Base-by-base conservation (phyloP, 257 asterid genomes). In the Mentha longifolia region DNA sequence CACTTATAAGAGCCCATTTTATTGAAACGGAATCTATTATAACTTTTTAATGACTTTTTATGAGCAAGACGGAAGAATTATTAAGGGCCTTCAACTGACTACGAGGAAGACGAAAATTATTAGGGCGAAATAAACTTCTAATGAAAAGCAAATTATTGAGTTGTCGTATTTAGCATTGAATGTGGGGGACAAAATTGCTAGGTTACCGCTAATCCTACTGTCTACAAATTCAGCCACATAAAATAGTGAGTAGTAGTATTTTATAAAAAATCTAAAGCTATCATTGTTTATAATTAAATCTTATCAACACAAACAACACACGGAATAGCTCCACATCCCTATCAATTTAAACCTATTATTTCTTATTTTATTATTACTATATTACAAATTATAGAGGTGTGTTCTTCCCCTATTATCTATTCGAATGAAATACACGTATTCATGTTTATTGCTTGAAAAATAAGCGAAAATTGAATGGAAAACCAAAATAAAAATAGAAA, bases 151-250 rank as follows among this genome's bases (percentile, higher is more conserved):
- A 5, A 14, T 39, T 61, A 13, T 70, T 5, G 70, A 11, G 70
- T 54, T 28, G 72, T 64, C 65, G 13, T 25, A 42, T 54, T 55
- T 55, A 35, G 67, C 51, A 43, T 55, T 65, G 9, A 73, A 13
- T 30, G 39, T 61, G 25, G 72, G 28, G 68, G 77, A 39, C 65
- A 22, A 39, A 62, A 0, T 63, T 51, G 65, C 31, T 41, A 63
- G 71, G 71, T 55, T 17, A 56, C 31, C 56, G 11, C 55, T 41
- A 52, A 22, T 56, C 11, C 52, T 28, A 20, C 25, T 2, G 22
- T 17, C 28, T 7, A 50, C 57, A 8, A 50, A 3, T 50, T 17
- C 57, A 50, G 22, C 28, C 56, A 68, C 64, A 25, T 0, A 55
- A 55, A 22, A 55, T 28, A 1, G 31, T 28, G 3, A 28, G 31